Evolutionary conservation across 805 yeast genomes (phyloP).

Genomic region (Saccharomycopsis oosterbeekiorum): DNA sequence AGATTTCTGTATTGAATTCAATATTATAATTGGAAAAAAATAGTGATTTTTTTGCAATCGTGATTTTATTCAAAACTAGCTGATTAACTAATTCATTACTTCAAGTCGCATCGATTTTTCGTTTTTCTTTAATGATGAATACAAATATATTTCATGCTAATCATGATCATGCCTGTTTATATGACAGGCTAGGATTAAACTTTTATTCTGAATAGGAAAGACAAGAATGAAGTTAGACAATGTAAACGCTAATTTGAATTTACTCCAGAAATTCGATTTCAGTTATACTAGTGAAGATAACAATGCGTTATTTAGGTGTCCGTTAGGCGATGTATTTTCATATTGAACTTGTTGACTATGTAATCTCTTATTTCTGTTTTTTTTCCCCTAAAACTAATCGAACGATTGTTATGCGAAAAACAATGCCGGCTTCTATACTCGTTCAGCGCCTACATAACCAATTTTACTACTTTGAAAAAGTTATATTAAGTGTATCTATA

Average conservation of each 20-base stretch:
- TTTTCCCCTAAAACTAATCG: too few species aligned
- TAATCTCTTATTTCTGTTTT: too few species aligned
- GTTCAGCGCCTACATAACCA: too few species aligned
- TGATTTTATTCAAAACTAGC: background rate
- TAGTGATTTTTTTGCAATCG: background rate
- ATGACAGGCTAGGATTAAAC: constrained; percentile 5
- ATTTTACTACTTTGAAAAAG: too few species aligned
- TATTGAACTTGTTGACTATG: too few species aligned
- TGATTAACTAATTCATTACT: too few species aligned
- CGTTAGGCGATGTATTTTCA: too few species aligned
- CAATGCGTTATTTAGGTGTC: too few species aligned
- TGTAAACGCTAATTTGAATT: too few species aligned
- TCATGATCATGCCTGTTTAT: constrained; percentile 12
- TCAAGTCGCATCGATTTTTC: background rate
- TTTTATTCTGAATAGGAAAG: constrained; percentile 5
- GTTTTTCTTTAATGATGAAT: constrained; percentile 15
- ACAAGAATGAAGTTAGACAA: background rate
- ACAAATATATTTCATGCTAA: constrained; percentile 19
- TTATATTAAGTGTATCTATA: too few species aligned
- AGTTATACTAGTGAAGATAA: background rate
- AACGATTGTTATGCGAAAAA: too few species aligned
- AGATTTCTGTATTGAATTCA: background rate
- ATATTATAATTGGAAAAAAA: background rate
- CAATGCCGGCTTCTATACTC: too few species aligned
- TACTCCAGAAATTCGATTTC: background rate